phyloP scores from a whole-genome alignment of 805 yeast genomes.

The Sugiyamaella valdiviana region DNA sequence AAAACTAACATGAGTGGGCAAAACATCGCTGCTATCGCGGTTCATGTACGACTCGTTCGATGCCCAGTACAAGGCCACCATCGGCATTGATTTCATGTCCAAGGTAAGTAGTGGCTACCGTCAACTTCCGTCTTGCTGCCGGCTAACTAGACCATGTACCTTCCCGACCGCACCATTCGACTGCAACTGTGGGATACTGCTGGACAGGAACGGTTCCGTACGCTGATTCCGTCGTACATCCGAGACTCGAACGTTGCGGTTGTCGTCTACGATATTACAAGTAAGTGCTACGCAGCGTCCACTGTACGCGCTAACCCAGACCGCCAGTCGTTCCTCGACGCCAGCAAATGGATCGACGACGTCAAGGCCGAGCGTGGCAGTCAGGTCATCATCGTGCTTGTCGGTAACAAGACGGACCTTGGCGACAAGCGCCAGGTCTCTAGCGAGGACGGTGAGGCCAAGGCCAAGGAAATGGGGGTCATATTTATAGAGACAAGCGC shows the following conservation, averaged over 20 bases:
- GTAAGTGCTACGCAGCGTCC: conserved; percentile 33
- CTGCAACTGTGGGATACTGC: conserved; percentile 97
- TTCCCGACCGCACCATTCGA: conserved; percentile 92
- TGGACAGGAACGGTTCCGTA: conserved; percentile 93
- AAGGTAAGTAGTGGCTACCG: conserved; percentile 42
- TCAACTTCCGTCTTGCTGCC: not conserved
- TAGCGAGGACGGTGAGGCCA: conserved; percentile 80
- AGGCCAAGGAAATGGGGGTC: conserved; percentile 68
- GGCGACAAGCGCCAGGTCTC: conserved; percentile 78
- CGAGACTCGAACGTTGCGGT: conserved; percentile 97
- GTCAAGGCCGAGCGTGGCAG: conserved; percentile 88
- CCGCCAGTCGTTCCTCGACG: conserved; percentile 69
- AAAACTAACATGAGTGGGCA: conserved; percentile 55
- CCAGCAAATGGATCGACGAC: conserved; percentile 90
- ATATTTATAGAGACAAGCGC: conserved; percentile 90
- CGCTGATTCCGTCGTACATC: conserved; percentile 90
- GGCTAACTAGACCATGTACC: conserved; percentile 60
- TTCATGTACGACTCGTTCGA: conserved; percentile 98
- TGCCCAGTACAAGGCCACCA: conserved; percentile 89
- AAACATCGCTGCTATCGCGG: conserved; percentile 91
- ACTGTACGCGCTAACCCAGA: conserved; percentile 16
- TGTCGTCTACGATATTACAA: conserved; percentile 89
- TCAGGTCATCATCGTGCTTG: conserved; percentile 81
- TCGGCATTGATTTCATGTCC: conserved; percentile 91
- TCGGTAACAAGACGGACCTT: conserved; percentile 89